These are phyloP conservation scores for Rhododendron griersonianum DNA, from an alignment of 148 eudicot genomes.

Conservation along the genomic window DNA sequence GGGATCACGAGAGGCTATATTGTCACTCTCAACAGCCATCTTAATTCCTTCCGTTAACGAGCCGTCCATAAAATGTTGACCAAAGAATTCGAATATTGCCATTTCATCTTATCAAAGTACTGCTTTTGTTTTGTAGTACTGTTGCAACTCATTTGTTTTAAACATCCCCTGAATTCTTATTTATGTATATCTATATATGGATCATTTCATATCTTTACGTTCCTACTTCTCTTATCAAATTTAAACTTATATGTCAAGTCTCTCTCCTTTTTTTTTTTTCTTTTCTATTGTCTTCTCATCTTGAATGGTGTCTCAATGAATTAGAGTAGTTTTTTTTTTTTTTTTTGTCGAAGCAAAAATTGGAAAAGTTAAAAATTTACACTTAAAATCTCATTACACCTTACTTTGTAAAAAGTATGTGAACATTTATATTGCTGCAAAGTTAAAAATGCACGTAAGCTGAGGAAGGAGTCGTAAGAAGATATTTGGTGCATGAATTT, in stretches of 20 bases:
- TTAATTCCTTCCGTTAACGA: not conserved
- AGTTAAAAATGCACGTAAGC: not conserved
- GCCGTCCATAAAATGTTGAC: not conserved
- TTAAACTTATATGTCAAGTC: too few species aligned
- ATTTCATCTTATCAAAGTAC: not conserved
- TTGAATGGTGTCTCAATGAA: not conserved
- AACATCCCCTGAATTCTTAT: not conserved
- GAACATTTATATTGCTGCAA: not conserved
- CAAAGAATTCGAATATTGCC: too few species aligned
- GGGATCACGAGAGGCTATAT: too few species aligned
- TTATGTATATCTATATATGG: not conserved
- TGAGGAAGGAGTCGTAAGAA: not conserved
- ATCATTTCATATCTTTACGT: too few species aligned
- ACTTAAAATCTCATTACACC: not conserved
- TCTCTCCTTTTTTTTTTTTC: too few species aligned
- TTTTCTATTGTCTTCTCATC: not conserved
- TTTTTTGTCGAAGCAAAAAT: not conserved
- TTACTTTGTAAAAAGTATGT: not conserved
- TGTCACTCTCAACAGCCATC: too few species aligned
- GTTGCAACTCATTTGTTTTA: not conserved
- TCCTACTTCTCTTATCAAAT: too few species aligned
- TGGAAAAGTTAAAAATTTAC: not conserved
- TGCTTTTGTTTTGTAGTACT: too few species aligned
- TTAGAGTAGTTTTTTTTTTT: too few species aligned
- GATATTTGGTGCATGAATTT: not conserved